Conservation (phyloP, 1,284 basidiomycete genomes). For the Cutaneotrichosporon arboriforme region DNA sequence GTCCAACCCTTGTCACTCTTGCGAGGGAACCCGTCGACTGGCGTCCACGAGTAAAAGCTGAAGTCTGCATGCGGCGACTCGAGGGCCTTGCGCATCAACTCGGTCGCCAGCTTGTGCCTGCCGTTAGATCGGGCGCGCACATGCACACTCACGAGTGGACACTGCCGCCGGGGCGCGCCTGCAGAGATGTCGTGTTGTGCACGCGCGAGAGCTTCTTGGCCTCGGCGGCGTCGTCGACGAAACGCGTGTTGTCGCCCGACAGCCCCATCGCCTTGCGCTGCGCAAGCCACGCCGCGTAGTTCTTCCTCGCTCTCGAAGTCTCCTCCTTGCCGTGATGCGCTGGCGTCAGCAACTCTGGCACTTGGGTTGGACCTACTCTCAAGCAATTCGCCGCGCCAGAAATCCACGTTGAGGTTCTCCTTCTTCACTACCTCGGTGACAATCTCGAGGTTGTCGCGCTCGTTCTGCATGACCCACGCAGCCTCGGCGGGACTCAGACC, state of each 20-base stretch:
- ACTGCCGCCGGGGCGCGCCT: slow-evolving; percentile 21
- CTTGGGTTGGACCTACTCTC: slow-evolving; percentile 17
- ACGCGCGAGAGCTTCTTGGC: slow-evolving; percentile 24
- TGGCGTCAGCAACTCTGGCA: slow-evolving; percentile 4
- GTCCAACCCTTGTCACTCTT: slow-evolving; percentile 7
- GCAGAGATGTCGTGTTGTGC: slow-evolving; percentile 18
- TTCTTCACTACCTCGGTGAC: slow-evolving; percentile 16
- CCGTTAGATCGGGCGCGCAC: not conserved
- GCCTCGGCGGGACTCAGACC: slow-evolving; percentile 17
- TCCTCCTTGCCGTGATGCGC: slow-evolving; percentile 17
- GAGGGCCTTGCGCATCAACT: slow-evolving; percentile 22
- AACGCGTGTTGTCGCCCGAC: slow-evolving; percentile 16
- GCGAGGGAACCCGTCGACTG: slow-evolving; percentile 13
- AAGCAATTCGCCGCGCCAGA: slow-evolving; percentile 27
- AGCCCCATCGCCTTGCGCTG: slow-evolving; percentile 18
- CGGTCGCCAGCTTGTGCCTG: slow-evolving; percentile 30
- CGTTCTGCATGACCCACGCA: slow-evolving; percentile 18
- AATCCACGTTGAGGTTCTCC: slow-evolving; percentile 25
- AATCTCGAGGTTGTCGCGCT: slow-evolving; percentile 31
- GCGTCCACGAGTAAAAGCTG: slow-evolving; percentile 25
- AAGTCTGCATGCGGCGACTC: slow-evolving; percentile 12
- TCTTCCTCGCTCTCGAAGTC: slow-evolving; percentile 9
- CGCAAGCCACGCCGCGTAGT: slow-evolving; percentile 18
- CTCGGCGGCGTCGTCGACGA: slow-evolving; percentile 26
- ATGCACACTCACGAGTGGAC: slow-evolving; percentile 21